phyloP scores from a whole-genome alignment of 257 asterid species.

The Solanum virginianum region DNA sequence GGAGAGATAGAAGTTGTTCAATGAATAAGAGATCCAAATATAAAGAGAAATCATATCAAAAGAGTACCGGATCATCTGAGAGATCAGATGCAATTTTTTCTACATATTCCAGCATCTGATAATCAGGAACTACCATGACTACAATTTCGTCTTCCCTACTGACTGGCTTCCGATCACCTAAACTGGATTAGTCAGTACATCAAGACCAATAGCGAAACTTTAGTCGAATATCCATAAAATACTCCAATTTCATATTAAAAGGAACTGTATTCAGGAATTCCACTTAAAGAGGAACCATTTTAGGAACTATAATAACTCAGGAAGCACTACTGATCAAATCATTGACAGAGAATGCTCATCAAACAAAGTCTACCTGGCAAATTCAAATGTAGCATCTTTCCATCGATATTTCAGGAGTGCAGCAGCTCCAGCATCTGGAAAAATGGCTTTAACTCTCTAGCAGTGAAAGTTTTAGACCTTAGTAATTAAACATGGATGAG shows the following conservation, averaged over 20 bases:
- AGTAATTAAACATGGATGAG: conserved; percentile 2
- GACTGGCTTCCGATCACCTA: conserved; percentile 93
- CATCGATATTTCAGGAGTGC: conserved; percentile 79
- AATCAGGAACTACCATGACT: conserved; percentile 96
- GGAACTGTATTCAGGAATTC: background rate
- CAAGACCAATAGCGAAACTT: conserved; percentile 3
- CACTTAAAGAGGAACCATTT: background rate
- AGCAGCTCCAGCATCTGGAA: conserved; percentile 99
- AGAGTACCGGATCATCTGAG: conserved; percentile 73
- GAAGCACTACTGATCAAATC: background rate
- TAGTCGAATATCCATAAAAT: background rate
- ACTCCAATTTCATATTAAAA: background rate
- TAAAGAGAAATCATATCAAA: background rate
- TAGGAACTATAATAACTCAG: background rate
- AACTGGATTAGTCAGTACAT: conserved; percentile 31
- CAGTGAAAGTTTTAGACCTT: conserved; percentile 16
- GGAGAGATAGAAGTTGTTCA: background rate
- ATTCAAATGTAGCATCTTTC: conserved; percentile 85
- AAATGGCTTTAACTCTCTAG: conserved; percentile 84
- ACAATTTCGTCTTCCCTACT: conserved; percentile 64
- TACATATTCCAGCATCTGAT: conserved; percentile 87
- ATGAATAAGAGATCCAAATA: background rate
- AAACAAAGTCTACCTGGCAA: conserved; percentile 48
- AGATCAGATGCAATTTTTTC: conserved; percentile 72
- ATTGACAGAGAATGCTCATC: background rate